Base-by-base conservation (phyloP, 441 rosid genomes). In the Sinapis alba region DNA sequence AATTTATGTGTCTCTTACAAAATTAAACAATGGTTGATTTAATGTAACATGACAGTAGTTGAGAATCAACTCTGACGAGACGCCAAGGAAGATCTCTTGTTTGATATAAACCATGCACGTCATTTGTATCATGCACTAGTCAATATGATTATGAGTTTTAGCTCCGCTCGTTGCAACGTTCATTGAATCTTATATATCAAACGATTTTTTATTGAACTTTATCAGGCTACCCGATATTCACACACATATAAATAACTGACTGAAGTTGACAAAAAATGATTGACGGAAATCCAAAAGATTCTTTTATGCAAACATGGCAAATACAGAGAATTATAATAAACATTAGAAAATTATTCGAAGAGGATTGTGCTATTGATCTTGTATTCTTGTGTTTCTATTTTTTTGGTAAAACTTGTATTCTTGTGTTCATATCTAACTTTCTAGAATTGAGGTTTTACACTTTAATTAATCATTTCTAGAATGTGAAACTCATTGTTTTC, bases 1-100 rank as follows among this genome's bases (percentile, higher is more conserved):
- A 56, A 5, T 30, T 38, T 24, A 77, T 57, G 67, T 57, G 67
- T 57, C 75, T 56, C 74, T 68, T 43, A 69, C 41, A 56, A 15
- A 56, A 15, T 15, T 64, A 57, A 76, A 43, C 36, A 75, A n/a
- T 76, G 59, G 65, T 12, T 57, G 26, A 53, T 26, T 50, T 23
- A 12, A 50, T 64, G 57, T 58, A 64, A 56, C 59, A 68, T 43
- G 23, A 60, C 18, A 32, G 61, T 45, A 59, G 62, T 6, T 34
- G 28, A 23, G 63, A 36, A 67, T 53, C 7, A 62, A 62, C n/a
- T 19, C n/a, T 75, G 21, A 34, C 30, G 32, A 61, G 4, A 61
- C 57, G 36, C 64, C 50, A 50, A 53, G 19, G 47, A 62, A 7
- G 61, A 20, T 63, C 26, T 53, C 24, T 62, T 27, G 53, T 3